Conservation (phyloP, 2,329 filamentous ascomycete species). For the Neofusicoccum cordaticola region DNA sequence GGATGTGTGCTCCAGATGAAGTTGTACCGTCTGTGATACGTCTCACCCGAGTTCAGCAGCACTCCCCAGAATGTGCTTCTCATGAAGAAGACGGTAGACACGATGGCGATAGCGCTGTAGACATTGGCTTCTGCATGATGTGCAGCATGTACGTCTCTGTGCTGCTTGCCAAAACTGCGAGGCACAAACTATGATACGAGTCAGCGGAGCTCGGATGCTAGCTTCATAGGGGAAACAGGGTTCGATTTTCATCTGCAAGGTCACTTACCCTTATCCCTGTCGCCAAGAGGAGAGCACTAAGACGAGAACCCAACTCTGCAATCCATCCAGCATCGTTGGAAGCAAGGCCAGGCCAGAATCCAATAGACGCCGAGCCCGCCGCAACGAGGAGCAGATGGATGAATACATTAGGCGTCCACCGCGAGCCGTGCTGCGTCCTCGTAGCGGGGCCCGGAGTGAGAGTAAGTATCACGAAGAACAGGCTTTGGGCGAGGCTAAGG, state of each 20-base stretch:
- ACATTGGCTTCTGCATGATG: conserved; percentile 40
- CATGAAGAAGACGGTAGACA: conserved; percentile 17
- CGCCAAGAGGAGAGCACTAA: conserved; percentile 34
- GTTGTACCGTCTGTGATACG: conserved; percentile 39
- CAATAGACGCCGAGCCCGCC: conserved; percentile 44
- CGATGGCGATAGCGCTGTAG: conserved; percentile 37
- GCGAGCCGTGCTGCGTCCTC: conserved; percentile 27
- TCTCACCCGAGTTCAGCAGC: conserved; percentile 47
- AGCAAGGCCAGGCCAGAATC: conserved; percentile 33
- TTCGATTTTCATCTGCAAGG: background rate
- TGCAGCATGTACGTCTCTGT: conserved; percentile 39
- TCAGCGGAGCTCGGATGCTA: conserved; percentile 1
- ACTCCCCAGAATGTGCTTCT: conserved; percentile 40
- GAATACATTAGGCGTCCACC: conserved; percentile 32
- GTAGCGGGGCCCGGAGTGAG: conserved; percentile 52
- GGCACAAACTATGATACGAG: conserved; percentile 40
- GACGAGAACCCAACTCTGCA: conserved; percentile 23
- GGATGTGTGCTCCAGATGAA: conserved; percentile 43
- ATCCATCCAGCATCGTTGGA: conserved; percentile 23
- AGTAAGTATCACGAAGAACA: conserved; percentile 61
- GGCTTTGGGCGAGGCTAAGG: conserved; percentile 60
- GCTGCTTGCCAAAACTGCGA: conserved; percentile 47
- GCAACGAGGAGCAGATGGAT: conserved; percentile 44
- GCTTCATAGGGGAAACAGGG: background rate
- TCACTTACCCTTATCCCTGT: conserved; percentile 31